These are phyloP conservation scores for Pholiota adiposa DNA, from an alignment of 1,284 basidiomycete species.

Conservation along the genomic window DNA sequence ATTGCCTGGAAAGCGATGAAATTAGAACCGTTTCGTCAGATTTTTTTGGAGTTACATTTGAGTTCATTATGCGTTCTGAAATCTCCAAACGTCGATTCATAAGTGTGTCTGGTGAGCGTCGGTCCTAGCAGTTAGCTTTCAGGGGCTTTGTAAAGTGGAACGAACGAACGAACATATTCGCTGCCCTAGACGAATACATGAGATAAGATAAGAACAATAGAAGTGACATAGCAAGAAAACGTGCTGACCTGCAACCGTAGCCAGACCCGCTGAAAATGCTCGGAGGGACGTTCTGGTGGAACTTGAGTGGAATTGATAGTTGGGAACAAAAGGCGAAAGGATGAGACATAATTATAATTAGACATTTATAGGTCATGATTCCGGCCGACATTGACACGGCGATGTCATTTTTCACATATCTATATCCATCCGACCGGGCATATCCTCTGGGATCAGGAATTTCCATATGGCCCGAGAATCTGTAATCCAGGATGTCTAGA, in stretches of 20 bases:
- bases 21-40: neutral
- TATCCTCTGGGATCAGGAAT: neutral
- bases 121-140: neutral
- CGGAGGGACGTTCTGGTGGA: neutral
- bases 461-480: neutral
- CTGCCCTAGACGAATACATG: neutral
- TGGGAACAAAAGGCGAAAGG: neutral
- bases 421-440: neutral
- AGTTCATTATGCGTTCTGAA: too few species aligned
- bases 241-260: neutral
- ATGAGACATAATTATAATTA: constrained; percentile 1
- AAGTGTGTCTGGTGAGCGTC: neutral
- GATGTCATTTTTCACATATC: neutral
- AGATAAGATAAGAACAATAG: neutral
- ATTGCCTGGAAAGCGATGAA: neutral
- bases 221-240: neutral
- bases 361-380: constrained; percentile 4
- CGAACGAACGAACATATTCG: neutral
- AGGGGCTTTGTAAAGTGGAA: neutral
- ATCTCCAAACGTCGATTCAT: neutral
- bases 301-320: constrained; percentile 1
- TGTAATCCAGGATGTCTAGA: neutral
- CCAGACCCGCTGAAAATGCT: neutral
- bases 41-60: neutral
- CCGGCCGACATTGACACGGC: constrained; percentile 1